phyloP scores from a whole-genome alignment of 768 basidiomycete species.

The Podaxis carcinomalis region DNA sequence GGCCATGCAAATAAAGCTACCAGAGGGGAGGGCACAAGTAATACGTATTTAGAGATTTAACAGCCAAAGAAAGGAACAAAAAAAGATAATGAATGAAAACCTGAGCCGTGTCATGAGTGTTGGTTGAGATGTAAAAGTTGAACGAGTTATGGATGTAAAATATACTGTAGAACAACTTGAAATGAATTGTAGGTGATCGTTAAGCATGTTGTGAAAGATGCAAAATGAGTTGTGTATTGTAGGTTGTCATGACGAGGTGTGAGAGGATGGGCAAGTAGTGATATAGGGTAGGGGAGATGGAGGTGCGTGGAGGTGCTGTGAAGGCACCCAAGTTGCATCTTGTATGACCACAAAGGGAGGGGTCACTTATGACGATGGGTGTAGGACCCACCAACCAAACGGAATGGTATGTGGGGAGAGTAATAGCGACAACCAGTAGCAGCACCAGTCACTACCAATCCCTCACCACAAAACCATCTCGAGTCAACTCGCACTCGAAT shows the following conservation, averaged over 20 bases:
- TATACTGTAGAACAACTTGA: conserved; percentile 3
- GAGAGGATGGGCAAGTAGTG: background rate
- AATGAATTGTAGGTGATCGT: background rate
- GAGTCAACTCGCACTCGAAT: background rate
- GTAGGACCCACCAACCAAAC: background rate
- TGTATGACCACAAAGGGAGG: too few species aligned
- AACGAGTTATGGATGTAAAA: background rate
- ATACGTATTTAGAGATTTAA: background rate
- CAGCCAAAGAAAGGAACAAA: background rate
- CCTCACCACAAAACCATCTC: background rate
- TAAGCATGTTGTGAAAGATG: background rate
- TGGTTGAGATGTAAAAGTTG: background rate
- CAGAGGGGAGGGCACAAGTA: background rate
- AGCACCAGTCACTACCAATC: too few species aligned
- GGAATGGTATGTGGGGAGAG: background rate
- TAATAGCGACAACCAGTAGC: too few species aligned
- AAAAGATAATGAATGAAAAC: background rate
- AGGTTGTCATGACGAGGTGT: background rate
- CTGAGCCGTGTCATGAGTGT: background rate
- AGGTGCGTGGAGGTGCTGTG: background rate
- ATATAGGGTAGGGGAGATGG: background rate
- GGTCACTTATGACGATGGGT: too few species aligned
- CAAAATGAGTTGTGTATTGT: background rate
- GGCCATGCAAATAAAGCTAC: background rate
- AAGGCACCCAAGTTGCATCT: too few species aligned